Conservation (phyloP, 1,284 basidiomycete species). For the Cryptococcus neoformans region DNA sequence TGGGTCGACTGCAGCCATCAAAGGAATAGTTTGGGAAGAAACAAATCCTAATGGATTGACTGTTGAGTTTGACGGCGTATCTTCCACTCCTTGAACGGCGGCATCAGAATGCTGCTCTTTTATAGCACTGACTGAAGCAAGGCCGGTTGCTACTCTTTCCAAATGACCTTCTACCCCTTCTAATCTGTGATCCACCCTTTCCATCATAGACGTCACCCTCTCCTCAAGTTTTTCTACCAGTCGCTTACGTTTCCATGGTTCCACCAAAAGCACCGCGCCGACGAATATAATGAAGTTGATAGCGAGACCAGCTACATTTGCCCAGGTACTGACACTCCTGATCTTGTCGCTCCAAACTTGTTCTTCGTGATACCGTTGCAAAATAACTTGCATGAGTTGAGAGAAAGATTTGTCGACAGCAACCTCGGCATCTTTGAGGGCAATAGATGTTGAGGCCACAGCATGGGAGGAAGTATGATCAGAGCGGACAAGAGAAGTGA, state of each 20-base stretch:
- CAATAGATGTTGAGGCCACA: conserved; percentile 65
- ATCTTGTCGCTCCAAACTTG: conserved; percentile 99
- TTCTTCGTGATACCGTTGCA: conserved; percentile 80
- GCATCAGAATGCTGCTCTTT: background rate
- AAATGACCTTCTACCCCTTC: conserved; percentile 17
- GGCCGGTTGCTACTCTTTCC: background rate
- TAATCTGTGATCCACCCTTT: conserved; percentile 34
- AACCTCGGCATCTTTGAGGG: conserved; percentile 65
- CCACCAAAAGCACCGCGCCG: conserved; percentile 78
- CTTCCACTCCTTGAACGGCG: background rate
- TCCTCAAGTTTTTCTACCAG: conserved; percentile 82
- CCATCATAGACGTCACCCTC: conserved; percentile 71
- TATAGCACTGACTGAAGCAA: background rate
- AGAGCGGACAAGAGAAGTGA: conserved; percentile 78
- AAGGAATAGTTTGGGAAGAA: background rate
- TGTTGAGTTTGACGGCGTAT: background rate
- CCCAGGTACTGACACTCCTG: conserved; percentile 85
- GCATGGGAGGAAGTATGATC: conserved; percentile 80
- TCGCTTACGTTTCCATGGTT: conserved; percentile 85
- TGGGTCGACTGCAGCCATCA: background rate
- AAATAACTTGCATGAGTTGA: conserved; percentile 76
- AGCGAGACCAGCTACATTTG: conserved; percentile 73
- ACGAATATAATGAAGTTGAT: conserved; percentile 86
- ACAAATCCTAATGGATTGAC: background rate
- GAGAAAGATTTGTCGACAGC: conserved; percentile 79